Evolutionary conservation across 2,329 filamentous ascomycete genomes (phyloP).

Genomic region (Beauveria sp.): DNA sequence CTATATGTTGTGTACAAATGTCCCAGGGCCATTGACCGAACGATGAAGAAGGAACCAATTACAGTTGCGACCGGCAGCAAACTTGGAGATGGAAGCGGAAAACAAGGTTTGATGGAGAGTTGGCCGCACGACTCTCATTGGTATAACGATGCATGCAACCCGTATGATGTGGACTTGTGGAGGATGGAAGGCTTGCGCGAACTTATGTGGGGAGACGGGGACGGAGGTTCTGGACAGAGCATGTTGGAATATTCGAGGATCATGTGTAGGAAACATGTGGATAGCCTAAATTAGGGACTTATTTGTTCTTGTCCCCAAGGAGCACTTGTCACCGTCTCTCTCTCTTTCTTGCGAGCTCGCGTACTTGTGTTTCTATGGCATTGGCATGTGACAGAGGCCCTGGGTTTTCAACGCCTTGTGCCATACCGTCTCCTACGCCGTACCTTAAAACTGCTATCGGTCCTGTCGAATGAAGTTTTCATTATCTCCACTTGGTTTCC

Average conservation of each 20-base stretch:
- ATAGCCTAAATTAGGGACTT: background rate
- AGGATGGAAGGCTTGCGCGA: background rate
- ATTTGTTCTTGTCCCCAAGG: background rate
- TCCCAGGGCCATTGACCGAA: background rate
- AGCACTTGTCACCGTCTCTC: background rate
- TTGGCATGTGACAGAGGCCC: background rate
- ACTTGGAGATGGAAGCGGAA: background rate
- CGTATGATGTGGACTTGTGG: background rate
- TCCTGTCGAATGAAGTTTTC: no score
- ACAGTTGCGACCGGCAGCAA: background rate
- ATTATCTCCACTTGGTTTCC: no score
- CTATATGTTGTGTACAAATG: background rate
- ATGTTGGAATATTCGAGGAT: background rate
- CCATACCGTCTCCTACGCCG: no score
- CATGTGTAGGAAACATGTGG: background rate
- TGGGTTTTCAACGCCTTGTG: background rate
- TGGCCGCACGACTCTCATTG: slow-evolving; percentile 1
- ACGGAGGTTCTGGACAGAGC: background rate
- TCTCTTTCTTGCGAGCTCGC: background rate
- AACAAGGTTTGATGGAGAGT: background rate
- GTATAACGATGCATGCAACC: background rate
- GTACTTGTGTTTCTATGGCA: background rate
- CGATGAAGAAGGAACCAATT: background rate
- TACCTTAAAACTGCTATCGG: no score
- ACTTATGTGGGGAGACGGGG: slow-evolving; percentile 5